These are phyloP conservation scores for Epichloe sibirici DNA, from an alignment of 2,329 filamentous ascomycete genomes.

Conservation along the genomic window DNA sequence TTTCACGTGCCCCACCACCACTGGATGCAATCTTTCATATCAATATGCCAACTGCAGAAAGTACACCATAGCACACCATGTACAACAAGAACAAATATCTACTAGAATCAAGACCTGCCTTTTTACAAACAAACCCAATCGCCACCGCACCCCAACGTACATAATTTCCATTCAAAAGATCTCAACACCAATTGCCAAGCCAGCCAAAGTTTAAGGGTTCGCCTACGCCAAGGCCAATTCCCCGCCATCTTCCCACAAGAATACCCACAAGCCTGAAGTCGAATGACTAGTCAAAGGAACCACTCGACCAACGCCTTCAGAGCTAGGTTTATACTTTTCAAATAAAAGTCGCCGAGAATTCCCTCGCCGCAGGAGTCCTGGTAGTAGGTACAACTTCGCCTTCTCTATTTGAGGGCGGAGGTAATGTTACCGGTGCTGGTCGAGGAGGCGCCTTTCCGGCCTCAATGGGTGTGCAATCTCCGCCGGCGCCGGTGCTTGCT, in stretches of 20 bases:
- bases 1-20: conserved; percentile 12
- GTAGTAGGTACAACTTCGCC: background rate
- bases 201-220: too few species aligned
- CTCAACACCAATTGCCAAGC: too few species aligned
- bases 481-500: background rate
- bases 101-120: background rate
- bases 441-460: conserved; percentile 21
- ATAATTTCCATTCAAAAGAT: too few species aligned
- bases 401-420: conserved; percentile 11
- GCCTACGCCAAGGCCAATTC: too few species aligned
- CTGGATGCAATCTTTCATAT: too few species aligned
- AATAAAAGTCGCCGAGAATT: background rate
- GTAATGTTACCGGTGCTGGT: conserved; percentile 18
- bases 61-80: background rate
- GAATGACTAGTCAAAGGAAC: too few species aligned
- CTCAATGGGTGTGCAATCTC: conserved; percentile 15
- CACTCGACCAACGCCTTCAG: too few species aligned
- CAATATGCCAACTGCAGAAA: too few species aligned
- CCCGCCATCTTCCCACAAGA: too few species aligned
- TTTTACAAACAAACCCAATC: background rate
- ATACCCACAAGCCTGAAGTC: too few species aligned
- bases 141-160: too few species aligned
- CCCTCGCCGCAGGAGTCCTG: background rate
- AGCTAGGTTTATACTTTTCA: background rate
- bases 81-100: background rate